Evolutionary conservation across 208 protist species (phyloP).

Genomic region (Histomonas meleagridis): DNA sequence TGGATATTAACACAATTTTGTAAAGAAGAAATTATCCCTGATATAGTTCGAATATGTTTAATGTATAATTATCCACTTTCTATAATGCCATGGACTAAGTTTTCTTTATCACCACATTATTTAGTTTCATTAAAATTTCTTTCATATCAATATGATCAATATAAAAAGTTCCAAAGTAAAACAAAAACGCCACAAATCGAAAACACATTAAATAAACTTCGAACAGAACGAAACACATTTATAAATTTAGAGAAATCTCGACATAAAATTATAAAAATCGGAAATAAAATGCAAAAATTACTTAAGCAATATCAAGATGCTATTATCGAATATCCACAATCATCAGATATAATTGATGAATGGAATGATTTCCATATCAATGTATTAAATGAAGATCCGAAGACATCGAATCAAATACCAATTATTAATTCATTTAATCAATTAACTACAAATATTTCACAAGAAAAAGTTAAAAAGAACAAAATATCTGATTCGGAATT

Average conservation of each 20-base stretch:
- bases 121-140: background rate
- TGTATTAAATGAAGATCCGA: background rate
- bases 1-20: background rate
- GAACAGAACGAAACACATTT: background rate
- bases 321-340: background rate
- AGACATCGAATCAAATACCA: background rate
- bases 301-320: background rate
- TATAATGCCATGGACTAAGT: background rate
- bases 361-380: background rate
- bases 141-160: background rate
- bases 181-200: background rate
- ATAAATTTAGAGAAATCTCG: background rate
- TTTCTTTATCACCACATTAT: background rate
- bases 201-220: background rate
- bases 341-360: background rate
- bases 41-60: background rate
- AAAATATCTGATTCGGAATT: background rate
- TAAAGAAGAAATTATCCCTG: background rate
- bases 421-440: background rate
- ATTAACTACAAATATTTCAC: background rate
- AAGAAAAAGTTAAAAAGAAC: background rate
- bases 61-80: background rate
- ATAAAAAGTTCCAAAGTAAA: background rate
- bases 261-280: background rate
- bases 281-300: background rate